phyloP scores from a whole-genome alignment of 805 yeast species.

The Ogataea nitratoaversa region DNA sequence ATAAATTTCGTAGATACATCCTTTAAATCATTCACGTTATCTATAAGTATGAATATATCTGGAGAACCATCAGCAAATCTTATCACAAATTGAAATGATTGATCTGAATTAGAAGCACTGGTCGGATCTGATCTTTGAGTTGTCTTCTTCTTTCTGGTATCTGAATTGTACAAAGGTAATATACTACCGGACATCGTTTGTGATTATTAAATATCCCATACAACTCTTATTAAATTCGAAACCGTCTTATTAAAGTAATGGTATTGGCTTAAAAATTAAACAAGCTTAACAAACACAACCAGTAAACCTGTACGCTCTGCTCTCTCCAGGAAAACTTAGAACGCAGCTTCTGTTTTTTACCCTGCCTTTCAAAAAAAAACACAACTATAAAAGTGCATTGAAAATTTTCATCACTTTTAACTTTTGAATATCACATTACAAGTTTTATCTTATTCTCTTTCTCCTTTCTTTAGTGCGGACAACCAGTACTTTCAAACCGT shows the following conservation, averaged over 20 bases:
- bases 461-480: constrained; percentile 57
- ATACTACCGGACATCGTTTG: constrained; percentile 12
- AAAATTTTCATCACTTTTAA: background rate
- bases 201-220: no score
- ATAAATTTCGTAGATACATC: constrained; percentile 36
- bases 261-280: no score
- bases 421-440: background rate
- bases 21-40: constrained; percentile 18
- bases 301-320: no score
- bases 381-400: background rate
- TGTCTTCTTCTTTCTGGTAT: constrained; percentile 4
- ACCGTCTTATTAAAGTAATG: no score
- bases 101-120: background rate
- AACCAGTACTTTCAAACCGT: constrained; percentile 68
- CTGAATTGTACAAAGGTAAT: constrained; percentile 15
- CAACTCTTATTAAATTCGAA: background rate
- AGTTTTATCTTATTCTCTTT: constrained; percentile 2
- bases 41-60: constrained; percentile 38
- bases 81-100: constrained; percentile 27
- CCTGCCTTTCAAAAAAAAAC: background rate
- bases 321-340: no score
- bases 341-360: no score
- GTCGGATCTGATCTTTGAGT: background rate
- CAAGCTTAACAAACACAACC: no score
- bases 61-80: constrained; percentile 44